Evolutionary conservation across 768 basidiomycete genomes (phyloP).

Genomic region (Rhodocollybia butyracea): DNA sequence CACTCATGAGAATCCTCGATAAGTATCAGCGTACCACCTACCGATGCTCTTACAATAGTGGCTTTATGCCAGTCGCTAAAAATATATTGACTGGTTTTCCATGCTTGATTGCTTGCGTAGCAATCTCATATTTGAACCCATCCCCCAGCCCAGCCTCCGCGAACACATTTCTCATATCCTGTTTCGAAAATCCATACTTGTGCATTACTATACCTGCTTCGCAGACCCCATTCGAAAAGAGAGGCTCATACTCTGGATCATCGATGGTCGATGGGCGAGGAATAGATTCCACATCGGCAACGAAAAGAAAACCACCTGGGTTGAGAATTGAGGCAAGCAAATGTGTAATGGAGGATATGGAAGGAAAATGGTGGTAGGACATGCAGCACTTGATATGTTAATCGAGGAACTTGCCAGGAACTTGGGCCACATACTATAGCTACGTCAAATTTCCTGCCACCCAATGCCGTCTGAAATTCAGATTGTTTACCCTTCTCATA

Average conservation of each 20-base stretch:
- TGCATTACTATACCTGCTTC: constrained; percentile 1
- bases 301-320: constrained; percentile 52
- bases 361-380: constrained; percentile 61
- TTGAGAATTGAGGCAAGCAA: constrained; percentile 48
- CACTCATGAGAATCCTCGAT: too few relatives aligned
- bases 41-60: background rate
- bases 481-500: too few relatives aligned
- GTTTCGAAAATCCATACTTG: background rate
- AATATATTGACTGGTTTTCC: constrained; percentile 6
- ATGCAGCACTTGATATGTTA: constrained; percentile 59
- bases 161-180: background rate
- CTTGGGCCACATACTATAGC: constrained; percentile 2
- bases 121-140: background rate
- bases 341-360: constrained; percentile 44
- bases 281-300: constrained; percentile 41
- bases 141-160: background rate
- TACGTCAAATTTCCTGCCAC: constrained; percentile 11
- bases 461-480: background rate
- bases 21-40: too few relatives aligned
- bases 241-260: background rate
- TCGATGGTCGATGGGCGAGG: background rate
- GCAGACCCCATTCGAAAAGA: background rate
- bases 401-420: background rate
- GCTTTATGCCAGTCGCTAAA: background rate
- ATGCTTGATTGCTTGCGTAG: constrained; percentile 1